These are phyloP conservation scores for Hydrangea macrophylla DNA, from an alignment of 148 eudicot species.

Conservation along the genomic window DNA sequence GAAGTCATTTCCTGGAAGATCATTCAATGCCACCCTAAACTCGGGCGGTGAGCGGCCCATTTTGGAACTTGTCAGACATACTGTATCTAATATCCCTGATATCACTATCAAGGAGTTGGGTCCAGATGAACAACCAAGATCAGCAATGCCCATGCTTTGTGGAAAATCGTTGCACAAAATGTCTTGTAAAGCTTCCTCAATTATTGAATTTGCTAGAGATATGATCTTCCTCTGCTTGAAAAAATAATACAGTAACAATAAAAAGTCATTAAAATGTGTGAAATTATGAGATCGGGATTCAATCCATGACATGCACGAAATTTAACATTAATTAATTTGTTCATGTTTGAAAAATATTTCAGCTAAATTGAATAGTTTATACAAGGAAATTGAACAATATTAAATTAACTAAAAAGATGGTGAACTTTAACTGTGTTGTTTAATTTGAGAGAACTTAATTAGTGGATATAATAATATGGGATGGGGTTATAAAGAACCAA, in stretches of 20 bases:
- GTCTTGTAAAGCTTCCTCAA: conserved; percentile 40
- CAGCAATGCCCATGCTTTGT: conserved; percentile 50
- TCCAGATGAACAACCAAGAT: conserved; percentile 70
- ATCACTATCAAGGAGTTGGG: conserved; percentile 42
- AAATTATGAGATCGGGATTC: not conserved
- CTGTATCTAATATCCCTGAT: conserved; percentile 26
- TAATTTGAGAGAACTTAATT: too few species aligned
- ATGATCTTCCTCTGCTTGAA: conserved; percentile 44
- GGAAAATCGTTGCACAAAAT: conserved; percentile 15
- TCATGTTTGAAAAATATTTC: too few species aligned
- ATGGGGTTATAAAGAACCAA: not conserved
- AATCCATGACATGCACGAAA: not conserved
- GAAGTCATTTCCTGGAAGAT: conserved; percentile 73
- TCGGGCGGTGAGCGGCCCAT: conserved; percentile 24
- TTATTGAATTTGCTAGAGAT: conserved; percentile 28
- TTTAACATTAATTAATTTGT: too few species aligned
- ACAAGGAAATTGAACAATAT: not conserved
- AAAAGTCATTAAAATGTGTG: too few species aligned
- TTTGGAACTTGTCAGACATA: not conserved
- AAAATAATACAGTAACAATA: not conserved
- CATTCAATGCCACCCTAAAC: conserved; percentile 53
- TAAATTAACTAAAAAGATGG: not conserved
- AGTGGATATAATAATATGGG: too few species aligned
- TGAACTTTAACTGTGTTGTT: not conserved
- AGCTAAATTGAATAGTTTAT: too few species aligned